Percentiles rank a stretch among this genome's conserved stretches.
Evolutionary conservation across 768 basidiomycete genomes (phyloP).

Genomic region (Crassisporium funariophilum): DNA sequence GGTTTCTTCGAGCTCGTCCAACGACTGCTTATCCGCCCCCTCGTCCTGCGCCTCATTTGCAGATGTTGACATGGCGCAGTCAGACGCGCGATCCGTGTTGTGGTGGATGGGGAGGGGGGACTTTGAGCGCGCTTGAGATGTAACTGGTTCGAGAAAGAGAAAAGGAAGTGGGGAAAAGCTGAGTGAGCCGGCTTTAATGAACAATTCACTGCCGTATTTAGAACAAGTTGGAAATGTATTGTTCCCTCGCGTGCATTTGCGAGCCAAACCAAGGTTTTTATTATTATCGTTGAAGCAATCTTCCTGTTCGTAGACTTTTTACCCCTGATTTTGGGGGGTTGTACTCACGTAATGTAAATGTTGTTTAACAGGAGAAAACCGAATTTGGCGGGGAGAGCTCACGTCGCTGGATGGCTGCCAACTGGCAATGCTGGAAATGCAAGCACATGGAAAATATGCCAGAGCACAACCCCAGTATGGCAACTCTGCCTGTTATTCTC

Average conservation of each 20-base stretch:
- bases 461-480: conserved; percentile 3
- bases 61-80: conserved; percentile 60
- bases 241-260: conserved; percentile 68
- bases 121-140: conserved; percentile 30
- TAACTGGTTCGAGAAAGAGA: conserved; percentile 44
- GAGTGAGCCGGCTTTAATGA: conserved; percentile 75
- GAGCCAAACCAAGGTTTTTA: conserved; percentile 56
- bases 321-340: conserved; percentile 61
- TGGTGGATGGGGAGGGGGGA: conserved; percentile 26
- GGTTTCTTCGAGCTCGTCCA: conserved; percentile 60
- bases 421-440: too few species aligned
- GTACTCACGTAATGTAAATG: conserved; percentile 59
- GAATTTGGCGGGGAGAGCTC: conserved; percentile 34
- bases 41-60: conserved; percentile 55
- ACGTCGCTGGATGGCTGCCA: too few species aligned
- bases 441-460: conserved; percentile 30
- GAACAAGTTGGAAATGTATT: conserved; percentile 63
- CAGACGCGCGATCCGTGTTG: conserved; percentile 30
- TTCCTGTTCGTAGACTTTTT: conserved; percentile 50
- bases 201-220: conserved; percentile 73
- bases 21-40: conserved; percentile 51
- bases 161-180: conserved; percentile 60
- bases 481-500: conserved; percentile 6
- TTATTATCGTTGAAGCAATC: conserved; percentile 57
- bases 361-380: conserved; percentile 35